These are phyloP conservation scores for Carex parvula DNA, from an alignment of 176 grass and related monocot genomes.

Conservation along the genomic window DNA sequence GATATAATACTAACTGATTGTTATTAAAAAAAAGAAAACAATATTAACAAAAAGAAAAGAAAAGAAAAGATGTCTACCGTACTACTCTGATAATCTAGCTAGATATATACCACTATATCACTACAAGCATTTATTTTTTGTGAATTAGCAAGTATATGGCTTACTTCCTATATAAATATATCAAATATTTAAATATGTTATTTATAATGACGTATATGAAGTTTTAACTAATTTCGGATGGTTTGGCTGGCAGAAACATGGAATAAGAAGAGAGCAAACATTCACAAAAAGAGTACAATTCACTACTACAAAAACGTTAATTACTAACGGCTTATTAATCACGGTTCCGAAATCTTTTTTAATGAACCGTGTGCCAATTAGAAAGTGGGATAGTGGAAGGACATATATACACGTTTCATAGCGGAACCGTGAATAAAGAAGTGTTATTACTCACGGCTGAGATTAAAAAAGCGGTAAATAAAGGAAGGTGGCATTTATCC, in stretches of 20 bases:
- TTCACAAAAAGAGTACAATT: background rate
- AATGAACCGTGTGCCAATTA: too few species aligned
- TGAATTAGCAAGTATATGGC: background rate
- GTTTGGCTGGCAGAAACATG: background rate
- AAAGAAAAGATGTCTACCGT: background rate
- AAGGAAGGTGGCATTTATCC: too few species aligned
- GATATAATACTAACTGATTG: background rate
- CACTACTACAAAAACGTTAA: too few species aligned
- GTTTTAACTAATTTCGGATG: background rate
- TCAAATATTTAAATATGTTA: background rate
- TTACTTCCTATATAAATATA: background rate
- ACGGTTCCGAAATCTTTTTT: too few species aligned
- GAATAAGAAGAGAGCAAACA: slow-evolving; percentile 20
- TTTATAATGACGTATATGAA: background rate
- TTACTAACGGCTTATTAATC: too few species aligned
- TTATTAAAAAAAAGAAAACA: background rate
- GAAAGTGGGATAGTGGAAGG: too few species aligned
- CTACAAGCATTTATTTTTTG: background rate
- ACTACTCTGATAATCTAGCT: background rate
- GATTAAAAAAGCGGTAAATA: too few species aligned
- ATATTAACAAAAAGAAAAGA: background rate
- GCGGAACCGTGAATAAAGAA: too few species aligned
- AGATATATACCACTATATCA: background rate
- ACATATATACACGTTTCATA: too few species aligned
- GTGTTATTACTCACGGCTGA: too few species aligned